Conservation (phyloP, 345 rosid genomes). For the Balakata baccata region DNA sequence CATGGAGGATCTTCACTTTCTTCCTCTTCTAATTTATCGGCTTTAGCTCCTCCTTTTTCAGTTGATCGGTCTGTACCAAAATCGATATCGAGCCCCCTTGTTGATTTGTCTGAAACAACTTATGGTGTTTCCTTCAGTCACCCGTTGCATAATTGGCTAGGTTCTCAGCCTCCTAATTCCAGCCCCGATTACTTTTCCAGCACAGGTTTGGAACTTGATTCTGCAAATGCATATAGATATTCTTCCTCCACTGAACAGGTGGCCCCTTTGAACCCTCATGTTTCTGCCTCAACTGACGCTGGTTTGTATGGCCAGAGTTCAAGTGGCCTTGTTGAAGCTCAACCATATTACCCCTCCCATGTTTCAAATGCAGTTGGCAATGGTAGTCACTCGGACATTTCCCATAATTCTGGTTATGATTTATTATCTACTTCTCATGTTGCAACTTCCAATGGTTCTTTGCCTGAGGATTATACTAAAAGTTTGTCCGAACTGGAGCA, state of each 20-base stretch:
- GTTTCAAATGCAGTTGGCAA: slow-evolving; percentile 20
- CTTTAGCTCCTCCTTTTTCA: slow-evolving; percentile 60
- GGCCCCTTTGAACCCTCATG: slow-evolving; percentile 22
- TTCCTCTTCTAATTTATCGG: slow-evolving; percentile 47
- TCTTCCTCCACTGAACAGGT: slow-evolving; percentile 24
- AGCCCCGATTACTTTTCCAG: slow-evolving; percentile 14
- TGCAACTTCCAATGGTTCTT: slow-evolving; percentile 19
- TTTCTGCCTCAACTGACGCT: slow-evolving; percentile 22
- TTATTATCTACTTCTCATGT: slow-evolving; percentile 23
- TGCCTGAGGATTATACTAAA: slow-evolving; percentile 28
- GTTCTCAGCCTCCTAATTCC: slow-evolving; percentile 15
- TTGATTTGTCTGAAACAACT: slow-evolving; percentile 37
- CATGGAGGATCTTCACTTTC: slow-evolving; percentile 37
- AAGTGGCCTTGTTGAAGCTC: slow-evolving; percentile 26
- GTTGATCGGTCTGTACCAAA: slow-evolving; percentile 37
- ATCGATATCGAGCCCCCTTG: slow-evolving; percentile 28
- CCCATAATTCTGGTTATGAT: slow-evolving; percentile 27
- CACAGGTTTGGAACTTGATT: slow-evolving; percentile 14
- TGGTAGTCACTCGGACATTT: slow-evolving; percentile 10
- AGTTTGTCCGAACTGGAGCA: slow-evolving; percentile 22
- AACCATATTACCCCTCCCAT: slow-evolving; percentile 39
- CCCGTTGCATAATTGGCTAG: slow-evolving; percentile 26
- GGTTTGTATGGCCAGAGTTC: slow-evolving; percentile 26
- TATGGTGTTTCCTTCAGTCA: slow-evolving; percentile 25
- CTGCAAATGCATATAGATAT: slow-evolving; percentile 26